phyloP scores from a whole-genome alignment of 2,329 filamentous ascomycete genomes.

The Fusarium graminum region DNA sequence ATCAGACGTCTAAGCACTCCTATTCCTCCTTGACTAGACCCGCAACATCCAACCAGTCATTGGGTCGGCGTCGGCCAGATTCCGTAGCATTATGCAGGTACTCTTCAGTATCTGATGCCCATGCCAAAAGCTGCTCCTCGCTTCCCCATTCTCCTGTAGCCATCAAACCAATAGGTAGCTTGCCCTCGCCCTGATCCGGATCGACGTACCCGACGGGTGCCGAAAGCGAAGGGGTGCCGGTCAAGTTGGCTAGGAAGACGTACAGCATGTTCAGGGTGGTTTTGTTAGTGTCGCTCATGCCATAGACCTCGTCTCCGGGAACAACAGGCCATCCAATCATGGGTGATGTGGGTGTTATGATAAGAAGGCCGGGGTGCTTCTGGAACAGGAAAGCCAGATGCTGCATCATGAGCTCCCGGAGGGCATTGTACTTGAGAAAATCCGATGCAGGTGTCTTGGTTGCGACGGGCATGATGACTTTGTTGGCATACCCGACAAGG shows the following conservation, averaged over 20 bases:
- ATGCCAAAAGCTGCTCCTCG: constrained; percentile 73
- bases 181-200: constrained; percentile 68
- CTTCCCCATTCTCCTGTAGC: constrained; percentile 76
- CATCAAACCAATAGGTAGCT: constrained; percentile 71
- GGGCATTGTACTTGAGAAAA: constrained; percentile 77
- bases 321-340: constrained; percentile 78
- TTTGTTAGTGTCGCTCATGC: constrained; percentile 79
- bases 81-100: constrained; percentile 65
- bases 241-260: constrained; percentile 86
- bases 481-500: constrained; percentile 74
- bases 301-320: constrained; percentile 73
- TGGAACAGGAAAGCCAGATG: constrained; percentile 80
- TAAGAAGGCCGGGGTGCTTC: constrained; percentile 78
- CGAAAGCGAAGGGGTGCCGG: constrained; percentile 80
- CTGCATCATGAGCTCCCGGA: constrained; percentile 82
- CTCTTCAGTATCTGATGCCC: constrained; percentile 68
- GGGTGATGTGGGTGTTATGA: constrained; percentile 83
- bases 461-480: constrained; percentile 75
- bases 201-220: constrained; percentile 81
- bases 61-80: constrained; percentile 64
- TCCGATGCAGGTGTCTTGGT: constrained; percentile 75
- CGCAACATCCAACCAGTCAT: constrained; percentile 71
- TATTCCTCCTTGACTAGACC: constrained; percentile 44
- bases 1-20: background rate
- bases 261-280: constrained; percentile 86